Evolutionary conservation across 768 basidiomycete species (phyloP).

Genomic region (Agrocybe chaxingu): DNA sequence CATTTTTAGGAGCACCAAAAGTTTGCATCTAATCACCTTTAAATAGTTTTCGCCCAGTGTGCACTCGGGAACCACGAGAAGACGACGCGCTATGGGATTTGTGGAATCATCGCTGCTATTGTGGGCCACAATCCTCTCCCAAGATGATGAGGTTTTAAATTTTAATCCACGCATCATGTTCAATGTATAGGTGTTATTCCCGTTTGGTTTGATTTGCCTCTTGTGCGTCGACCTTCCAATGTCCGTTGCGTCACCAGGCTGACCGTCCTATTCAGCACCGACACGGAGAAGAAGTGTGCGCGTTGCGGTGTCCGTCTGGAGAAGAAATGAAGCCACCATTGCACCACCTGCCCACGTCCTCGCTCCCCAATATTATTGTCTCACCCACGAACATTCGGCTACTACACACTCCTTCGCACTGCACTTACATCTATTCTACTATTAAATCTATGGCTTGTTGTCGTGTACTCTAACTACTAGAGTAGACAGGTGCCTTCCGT

Average conservation of each 20-base stretch:
- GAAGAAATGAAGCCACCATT: no score
- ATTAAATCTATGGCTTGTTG: no score
- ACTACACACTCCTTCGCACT: no score
- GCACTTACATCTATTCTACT: no score
- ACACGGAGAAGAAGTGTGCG: slow-evolving; percentile 10
- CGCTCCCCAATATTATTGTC: no score
- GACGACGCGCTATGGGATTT: slow-evolving; percentile 18
- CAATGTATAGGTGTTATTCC: slow-evolving; percentile 16
- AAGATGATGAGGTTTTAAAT: background rate
- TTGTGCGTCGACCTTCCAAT: slow-evolving; percentile 9
- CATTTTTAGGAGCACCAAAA: background rate
- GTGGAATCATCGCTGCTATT: slow-evolving; percentile 23
- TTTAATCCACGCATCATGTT: background rate
- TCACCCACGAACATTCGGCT: no score
- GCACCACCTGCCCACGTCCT: no score
- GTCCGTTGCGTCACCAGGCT: background rate
- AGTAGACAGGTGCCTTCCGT: no score
- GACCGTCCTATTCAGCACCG: background rate
- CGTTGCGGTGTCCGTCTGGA: slow-evolving; percentile 9
- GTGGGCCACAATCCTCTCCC: slow-evolving; percentile 12
- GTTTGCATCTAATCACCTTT: background rate
- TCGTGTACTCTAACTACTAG: no score
- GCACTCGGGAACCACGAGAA: slow-evolving; percentile 19
- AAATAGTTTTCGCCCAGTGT: slow-evolving; percentile 18
- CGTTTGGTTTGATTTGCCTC: slow-evolving; percentile 20